These are phyloP conservation scores for Truncatella angustata DNA, from an alignment of 2,329 filamentous ascomycete species.

Conservation along the genomic window DNA sequence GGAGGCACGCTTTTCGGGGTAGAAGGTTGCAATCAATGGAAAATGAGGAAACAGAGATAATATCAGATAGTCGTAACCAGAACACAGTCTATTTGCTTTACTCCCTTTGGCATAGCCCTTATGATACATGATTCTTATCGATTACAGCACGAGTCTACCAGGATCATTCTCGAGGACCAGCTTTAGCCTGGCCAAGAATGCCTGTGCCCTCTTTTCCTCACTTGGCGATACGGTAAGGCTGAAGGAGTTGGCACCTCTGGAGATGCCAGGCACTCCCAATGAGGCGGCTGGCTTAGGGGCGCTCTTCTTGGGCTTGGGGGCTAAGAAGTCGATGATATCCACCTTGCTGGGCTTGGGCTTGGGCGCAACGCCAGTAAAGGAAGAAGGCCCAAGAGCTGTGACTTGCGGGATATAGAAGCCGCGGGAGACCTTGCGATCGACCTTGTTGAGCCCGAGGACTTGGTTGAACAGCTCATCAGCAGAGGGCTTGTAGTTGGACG, in stretches of 20 bases:
- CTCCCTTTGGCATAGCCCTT: not conserved
- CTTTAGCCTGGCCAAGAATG: constrained; percentile 87
- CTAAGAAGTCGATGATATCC: constrained; percentile 83
- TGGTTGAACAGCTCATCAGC: constrained; percentile 86
- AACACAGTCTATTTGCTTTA: constrained; percentile 4
- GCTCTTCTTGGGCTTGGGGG: constrained; percentile 36
- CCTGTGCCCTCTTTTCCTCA: constrained; percentile 77
- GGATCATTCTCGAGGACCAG: constrained; percentile 77
- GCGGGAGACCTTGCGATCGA: not conserved
- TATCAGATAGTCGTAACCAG: no score
- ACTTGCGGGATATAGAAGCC: constrained; percentile 68
- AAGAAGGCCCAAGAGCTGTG: constrained; percentile 50
- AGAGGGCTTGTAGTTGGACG: constrained; percentile 62
- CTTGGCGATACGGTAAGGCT: constrained; percentile 74
- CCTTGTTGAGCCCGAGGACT: constrained; percentile 66
- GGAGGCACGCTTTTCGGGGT: no score
- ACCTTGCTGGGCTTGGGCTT: constrained; percentile 44
- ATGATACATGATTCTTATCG: not conserved
- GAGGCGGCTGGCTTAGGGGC: constrained; percentile 24
- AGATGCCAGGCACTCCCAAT: constrained; percentile 41
- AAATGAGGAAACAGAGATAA: no score
- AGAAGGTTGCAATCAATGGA: no score
- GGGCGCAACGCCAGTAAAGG: constrained; percentile 29
- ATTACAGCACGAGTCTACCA: constrained; percentile 65
- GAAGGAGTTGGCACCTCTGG: constrained; percentile 70